A percentile compares a stretch with the other conserved stretches of the same genome.
phyloP scores from a whole-genome alignment of 352 stramenopile species.

The Phytophthora uliginosa region DNA sequence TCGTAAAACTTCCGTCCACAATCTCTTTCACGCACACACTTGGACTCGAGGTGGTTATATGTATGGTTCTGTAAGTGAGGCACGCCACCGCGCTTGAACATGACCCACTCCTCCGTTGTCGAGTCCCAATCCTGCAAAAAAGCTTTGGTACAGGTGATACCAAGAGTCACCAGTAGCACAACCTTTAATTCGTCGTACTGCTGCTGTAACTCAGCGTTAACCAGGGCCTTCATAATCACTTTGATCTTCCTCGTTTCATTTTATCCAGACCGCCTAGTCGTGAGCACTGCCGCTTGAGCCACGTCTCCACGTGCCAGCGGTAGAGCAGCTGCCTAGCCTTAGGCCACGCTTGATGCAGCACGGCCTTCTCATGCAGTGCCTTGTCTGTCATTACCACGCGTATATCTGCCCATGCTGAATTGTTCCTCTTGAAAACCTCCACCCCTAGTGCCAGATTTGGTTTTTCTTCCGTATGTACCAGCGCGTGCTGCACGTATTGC shows the following conservation, averaged over 20 bases:
- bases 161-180: background rate
- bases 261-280: background rate
- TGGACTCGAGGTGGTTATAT: slow-evolving; percentile 15
- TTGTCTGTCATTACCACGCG: slow-evolving; percentile 20
- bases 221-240: slow-evolving; percentile 6
- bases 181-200: background rate
- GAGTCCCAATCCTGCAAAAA: slow-evolving; percentile 21
- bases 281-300: slow-evolving; percentile 18
- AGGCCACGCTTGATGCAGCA: slow-evolving; percentile 12
- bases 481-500: background rate
- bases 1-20: slow-evolving; percentile 1
- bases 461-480: slow-evolving; percentile 18
- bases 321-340: slow-evolving; percentile 7
- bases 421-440: slow-evolving; percentile 19
- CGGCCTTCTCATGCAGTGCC: slow-evolving; percentile 15
- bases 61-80: slow-evolving; percentile 18
- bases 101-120: slow-evolving; percentile 9
- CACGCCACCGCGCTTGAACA: slow-evolving; percentile 9
- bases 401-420: slow-evolving; percentile 2
- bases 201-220: slow-evolving; percentile 4
- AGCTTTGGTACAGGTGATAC: slow-evolving; percentile 5
- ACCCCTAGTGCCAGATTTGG: background rate
- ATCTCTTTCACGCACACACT: slow-evolving; percentile 23
- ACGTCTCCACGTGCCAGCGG: slow-evolving; percentile 16
- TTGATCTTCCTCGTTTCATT: background rate